Conservation (phyloP, 768 basidiomycete genomes). For the Leccinum fibrillosum region DNA sequence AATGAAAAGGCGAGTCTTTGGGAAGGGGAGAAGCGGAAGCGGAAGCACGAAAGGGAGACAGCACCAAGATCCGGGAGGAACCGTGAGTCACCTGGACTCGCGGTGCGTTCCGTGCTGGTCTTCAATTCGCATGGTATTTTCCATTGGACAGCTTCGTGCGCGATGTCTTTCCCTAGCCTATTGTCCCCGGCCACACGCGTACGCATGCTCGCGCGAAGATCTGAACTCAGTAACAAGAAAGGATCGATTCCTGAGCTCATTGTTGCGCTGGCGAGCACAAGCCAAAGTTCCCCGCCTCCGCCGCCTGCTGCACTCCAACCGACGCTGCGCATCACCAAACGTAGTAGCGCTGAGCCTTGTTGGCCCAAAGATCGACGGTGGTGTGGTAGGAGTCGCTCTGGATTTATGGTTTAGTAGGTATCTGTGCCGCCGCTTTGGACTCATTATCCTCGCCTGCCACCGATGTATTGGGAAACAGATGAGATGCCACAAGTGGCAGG, state of each 20-base stretch:
- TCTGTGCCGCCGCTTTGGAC: too few species aligned
- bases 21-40: not conserved
- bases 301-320: slow-evolving; percentile 58
- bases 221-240: slow-evolving; percentile 42
- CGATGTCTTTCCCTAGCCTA: not conserved
- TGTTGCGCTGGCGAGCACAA: slow-evolving; percentile 37
- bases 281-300: slow-evolving; percentile 41
- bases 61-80: slow-evolving; percentile 47
- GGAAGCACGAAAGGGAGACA: slow-evolving; percentile 21
- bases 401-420: too few species aligned
- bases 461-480: too few species aligned
- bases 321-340: slow-evolving; percentile 69
- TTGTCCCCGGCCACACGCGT: too few species aligned
- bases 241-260: slow-evolving; percentile 37
- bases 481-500: too few species aligned
- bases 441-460: too few species aligned
- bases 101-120: not conserved
- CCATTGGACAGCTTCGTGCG: not conserved
- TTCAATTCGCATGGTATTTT: not conserved
- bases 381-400: too few species aligned
- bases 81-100: slow-evolving; percentile 47
- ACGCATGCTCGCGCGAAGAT: not conserved
- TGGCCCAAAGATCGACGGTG: too few species aligned
- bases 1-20: not conserved
- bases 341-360: slow-evolving; percentile 18